Evolutionary conservation across 164 flowering plant genomes (phyloP), one percentile per base, ranked within the genome.

Genomic region (Akebia trifoliata): DNA sequence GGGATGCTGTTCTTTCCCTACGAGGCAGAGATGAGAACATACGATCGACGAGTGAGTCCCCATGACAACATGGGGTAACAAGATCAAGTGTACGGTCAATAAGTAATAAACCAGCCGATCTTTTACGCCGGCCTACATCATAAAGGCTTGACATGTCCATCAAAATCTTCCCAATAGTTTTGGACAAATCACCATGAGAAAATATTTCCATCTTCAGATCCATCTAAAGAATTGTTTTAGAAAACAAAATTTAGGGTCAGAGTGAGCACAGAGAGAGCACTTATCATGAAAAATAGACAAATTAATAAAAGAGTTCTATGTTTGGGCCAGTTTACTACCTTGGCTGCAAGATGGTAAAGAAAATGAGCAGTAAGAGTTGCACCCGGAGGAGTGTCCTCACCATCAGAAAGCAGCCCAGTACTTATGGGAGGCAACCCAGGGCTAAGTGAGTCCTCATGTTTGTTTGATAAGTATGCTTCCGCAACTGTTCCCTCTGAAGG

Each of bases 61-160:
- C 90, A 72, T 90, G 97, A 74, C 81, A 81, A 67, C 96, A 90
- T 40, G 99, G 96, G 48, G 97, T 87, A 25, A 90, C 72, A 64
- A 93, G 90, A 79, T 90, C 99, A 57, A 87, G 88, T 5, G 97
- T 78, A 30, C 99, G 94, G 58, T 93, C 99, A 68, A 93, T 60
- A 50, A 93, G 84, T 57, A 93, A 69, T 52, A 93, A 75, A 53
- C 99, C 99, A 31, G 92, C 96, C 18, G 99, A 74, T 67, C 83
- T 76, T 75, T 85, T 93, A 15, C 96, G 97, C 14, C 97, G 85
- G 36, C 97, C 99, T 37, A 93, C 99, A 69, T 93, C 97, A 78
- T 93, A 93, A 53, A 93, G 99, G 66, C 97, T 87, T 60, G 99
- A 93, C 99, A 93, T 93, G 76, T 84, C 96, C 38, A 85, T 90